A percentile compares a stretch with the other conserved stretches of the same genome.
These are phyloP conservation scores for Nitzschia inconspicua DNA, from an alignment of 108 stramenopile genomes.

Conservation along the genomic window DNA sequence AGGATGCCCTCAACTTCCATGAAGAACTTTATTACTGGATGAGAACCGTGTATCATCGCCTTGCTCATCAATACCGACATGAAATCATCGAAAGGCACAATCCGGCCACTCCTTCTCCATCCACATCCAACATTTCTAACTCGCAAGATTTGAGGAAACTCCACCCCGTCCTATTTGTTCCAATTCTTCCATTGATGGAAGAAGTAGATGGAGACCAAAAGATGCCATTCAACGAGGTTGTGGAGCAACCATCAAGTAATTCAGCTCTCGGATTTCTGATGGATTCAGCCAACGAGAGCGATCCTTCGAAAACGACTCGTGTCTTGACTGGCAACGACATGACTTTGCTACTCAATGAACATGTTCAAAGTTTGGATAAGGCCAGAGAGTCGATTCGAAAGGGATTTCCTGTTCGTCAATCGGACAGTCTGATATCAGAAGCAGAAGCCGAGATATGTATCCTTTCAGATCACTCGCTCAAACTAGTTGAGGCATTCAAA, in stretches of 20 bases:
- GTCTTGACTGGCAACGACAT: conserved; percentile 37
- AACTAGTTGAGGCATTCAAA: conserved; percentile 7
- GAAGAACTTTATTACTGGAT: conserved; percentile 29
- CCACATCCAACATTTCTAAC: not conserved
- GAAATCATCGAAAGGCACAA: conserved; percentile 15
- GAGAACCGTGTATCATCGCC: not conserved
- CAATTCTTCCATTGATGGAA: conserved; percentile 62
- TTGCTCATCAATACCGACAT: conserved; percentile 4
- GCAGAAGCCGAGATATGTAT: conserved; percentile 37
- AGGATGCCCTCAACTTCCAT: conserved; percentile 46
- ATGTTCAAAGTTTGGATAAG: conserved; percentile 35
- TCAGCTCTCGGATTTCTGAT: not conserved
- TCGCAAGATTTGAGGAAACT: too few species aligned
- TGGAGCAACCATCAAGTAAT: not conserved
- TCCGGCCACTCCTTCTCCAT: conserved; percentile 17
- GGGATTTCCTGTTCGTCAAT: conserved; percentile 7
- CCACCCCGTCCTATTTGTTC: conserved; percentile 47
- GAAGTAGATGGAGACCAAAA: conserved; percentile 2
- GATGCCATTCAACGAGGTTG: not conserved
- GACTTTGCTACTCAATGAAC: conserved; percentile 38
- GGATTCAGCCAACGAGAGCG: not conserved
- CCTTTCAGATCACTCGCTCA: conserved; percentile 16
- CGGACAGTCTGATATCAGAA: conserved; percentile 21
- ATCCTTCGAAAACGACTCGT: conserved; percentile 1
- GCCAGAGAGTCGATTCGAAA: conserved; percentile 8